Base-by-base conservation (phyloP, 805 yeast genomes). In the Spathaspora passalidarum region DNA sequence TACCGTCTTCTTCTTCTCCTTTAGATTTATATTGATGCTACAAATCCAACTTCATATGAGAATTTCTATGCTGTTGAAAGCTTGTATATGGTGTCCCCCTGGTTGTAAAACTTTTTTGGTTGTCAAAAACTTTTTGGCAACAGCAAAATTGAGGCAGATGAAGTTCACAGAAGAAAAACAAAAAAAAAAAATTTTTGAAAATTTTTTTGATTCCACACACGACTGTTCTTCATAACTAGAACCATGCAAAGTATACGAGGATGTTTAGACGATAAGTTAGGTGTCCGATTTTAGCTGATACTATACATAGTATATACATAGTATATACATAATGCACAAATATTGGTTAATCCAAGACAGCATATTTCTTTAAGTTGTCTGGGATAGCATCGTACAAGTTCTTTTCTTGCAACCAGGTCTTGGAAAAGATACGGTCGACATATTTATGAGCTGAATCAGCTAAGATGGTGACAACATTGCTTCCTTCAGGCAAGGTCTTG, bases 391-490 rank as follows among this genome's bases (percentile, higher is more conserved):
- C 75, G 56, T 73, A 81, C 47, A 90, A 73, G 21, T 75, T 77
- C 72, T 89, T 90, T 26, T 78, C 66, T 55, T 85, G 73, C 42
- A 90, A 73, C 96, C 96, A 90, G 45, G 72, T 72, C 61, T 78
- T 77, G 54, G 90, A 82, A 68, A 91, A 91, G 35, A 90, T 69
- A 44, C 95, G 72, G 52, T 86, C 91, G 14, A 90, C 82, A 57
- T 91, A 91, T 57, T 91, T 86, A 63, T 89, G 96, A 35, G 95
- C 96, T 19, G 94, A 82, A 61, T 91, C 97, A 43, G 94, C 87
- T 51, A 91, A 70, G n/a, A 91, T 76, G 0, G 97, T 91, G 23
- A 88, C 97, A 20, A 91, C 86, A 50, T 88, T 90, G 9, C 86
- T 70, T 23, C 82, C 81, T 55, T 86, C 89, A 2, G 96, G 96